Conservation (phyloP, 1,284 basidiomycete genomes). For the Rhodofomes roseus region DNA sequence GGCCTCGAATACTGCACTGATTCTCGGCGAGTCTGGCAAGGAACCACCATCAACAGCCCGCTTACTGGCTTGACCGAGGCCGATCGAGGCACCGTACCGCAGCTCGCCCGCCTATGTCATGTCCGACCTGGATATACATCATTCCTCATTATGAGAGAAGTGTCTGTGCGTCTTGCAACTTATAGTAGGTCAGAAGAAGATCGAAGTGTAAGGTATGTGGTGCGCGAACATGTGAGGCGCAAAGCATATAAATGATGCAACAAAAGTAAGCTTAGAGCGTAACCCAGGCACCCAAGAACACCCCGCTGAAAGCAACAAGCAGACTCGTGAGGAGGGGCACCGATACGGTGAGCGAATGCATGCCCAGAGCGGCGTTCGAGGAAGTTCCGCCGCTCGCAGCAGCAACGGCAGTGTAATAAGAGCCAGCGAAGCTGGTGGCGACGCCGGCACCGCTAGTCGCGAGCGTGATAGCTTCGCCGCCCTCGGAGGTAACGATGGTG, state of each 20-base stretch:
- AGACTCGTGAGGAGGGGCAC: constrained; percentile 38
- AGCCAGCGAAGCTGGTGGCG: constrained; percentile 49
- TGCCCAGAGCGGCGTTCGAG: constrained; percentile 21
- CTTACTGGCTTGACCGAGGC: background rate
- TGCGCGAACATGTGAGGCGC: background rate
- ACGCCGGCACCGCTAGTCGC: constrained; percentile 41
- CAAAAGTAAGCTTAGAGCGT: constrained; percentile 31
- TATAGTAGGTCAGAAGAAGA: background rate
- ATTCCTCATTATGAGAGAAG: too few relatives aligned
- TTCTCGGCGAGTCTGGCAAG: background rate
- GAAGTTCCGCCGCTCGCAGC: constrained; percentile 7
- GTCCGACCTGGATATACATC: too few relatives aligned
- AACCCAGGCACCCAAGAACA: constrained; percentile 35
- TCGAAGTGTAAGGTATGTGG: background rate
- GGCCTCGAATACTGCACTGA: background rate
- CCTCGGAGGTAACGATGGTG: constrained; percentile 42
- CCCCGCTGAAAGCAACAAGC: constrained; percentile 40
- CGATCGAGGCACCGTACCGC: background rate
- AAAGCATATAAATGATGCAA: background rate
- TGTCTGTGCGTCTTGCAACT: too few relatives aligned
- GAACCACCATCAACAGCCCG: background rate
- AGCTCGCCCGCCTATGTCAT: background rate
- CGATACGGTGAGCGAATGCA: constrained; percentile 28
- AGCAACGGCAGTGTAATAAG: constrained; percentile 33
- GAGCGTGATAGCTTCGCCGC: constrained; percentile 51